These are phyloP conservation scores for Citrus inodora DNA, from an alignment of 345 rosid species.

Conservation along the genomic window DNA sequence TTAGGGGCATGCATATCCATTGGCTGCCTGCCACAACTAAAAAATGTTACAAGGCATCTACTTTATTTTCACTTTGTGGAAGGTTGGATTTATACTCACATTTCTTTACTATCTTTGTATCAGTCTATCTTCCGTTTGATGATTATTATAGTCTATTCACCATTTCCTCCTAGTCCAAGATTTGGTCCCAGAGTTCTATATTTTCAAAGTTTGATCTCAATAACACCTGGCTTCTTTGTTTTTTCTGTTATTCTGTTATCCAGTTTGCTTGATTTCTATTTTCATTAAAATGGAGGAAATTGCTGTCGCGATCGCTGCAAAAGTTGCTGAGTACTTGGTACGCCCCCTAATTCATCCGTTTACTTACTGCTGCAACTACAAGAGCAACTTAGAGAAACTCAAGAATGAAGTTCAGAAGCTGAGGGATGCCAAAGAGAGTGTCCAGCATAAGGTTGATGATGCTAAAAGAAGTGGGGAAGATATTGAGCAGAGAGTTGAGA, in stretches of 20 bases:
- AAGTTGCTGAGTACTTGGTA: neutral
- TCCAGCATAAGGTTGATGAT: neutral
- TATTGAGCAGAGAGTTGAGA: neutral
- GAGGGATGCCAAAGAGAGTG: neutral
- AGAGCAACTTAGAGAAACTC: neutral
- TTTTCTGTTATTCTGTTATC: neutral
- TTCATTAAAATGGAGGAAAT: neutral
- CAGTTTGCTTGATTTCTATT: neutral
- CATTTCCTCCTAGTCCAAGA: neutral
- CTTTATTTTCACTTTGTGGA: neutral
- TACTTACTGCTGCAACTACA: neutral
- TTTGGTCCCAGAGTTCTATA: neutral
- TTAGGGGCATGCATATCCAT: too few species aligned
- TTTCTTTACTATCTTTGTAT: too few species aligned
- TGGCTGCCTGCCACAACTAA: too few species aligned
- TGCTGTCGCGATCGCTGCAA: neutral
- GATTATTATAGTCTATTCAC: neutral
- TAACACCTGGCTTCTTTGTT: neutral
- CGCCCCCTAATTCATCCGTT: neutral
- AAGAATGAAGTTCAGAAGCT: neutral
- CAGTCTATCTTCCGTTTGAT: neutral
- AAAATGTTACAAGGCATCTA: too few species aligned
- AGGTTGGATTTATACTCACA: neutral
- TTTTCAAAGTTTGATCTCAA: neutral
- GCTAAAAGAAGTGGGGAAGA: neutral